Conservation (phyloP, 768 basidiomycete genomes). For the Tricholoma terreum region DNA sequence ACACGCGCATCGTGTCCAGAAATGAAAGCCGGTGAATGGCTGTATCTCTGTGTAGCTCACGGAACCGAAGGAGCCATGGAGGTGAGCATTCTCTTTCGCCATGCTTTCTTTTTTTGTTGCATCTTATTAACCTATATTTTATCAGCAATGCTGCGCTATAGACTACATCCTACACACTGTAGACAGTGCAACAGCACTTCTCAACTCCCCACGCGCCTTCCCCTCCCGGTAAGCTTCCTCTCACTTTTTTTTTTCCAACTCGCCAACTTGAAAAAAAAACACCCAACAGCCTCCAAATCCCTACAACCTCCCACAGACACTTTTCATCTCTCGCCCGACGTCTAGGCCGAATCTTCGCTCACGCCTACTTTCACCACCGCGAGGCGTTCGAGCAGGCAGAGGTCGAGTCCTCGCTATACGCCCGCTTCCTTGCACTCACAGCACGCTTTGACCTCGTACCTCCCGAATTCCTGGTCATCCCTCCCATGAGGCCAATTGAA, state of each 20-base stretch:
- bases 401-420: constrained; percentile 86
- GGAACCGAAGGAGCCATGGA: constrained; percentile 86
- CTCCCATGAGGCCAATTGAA: constrained; percentile 29
- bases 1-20: constrained; percentile 84
- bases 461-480: constrained; percentile 79
- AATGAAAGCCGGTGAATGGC: constrained; percentile 99
- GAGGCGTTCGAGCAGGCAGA: constrained; percentile 89
- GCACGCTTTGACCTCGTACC: constrained; percentile 80
- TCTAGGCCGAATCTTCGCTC: constrained; percentile 92
- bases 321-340: constrained; percentile 88
- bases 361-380: constrained; percentile 94
- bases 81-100: too few species aligned
- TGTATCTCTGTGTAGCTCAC: constrained; percentile 94
- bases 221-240: constrained; percentile 68
- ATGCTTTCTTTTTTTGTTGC: too few species aligned
- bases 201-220: constrained; percentile 89
- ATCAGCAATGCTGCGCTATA: constrained; percentile 91
- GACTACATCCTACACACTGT: constrained; percentile 94
- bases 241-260: not conserved
- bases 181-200: constrained; percentile 87
- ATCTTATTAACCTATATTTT: not conserved
- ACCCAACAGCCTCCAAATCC: constrained; percentile 68
- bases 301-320: constrained; percentile 76
- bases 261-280: too few species aligned
- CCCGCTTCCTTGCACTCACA: constrained; percentile 83